Evolutionary conservation across 306 rosid species (phyloP), one percentile per base, ranked within the genome.

Genomic region (Cicer arietinum): DNA sequence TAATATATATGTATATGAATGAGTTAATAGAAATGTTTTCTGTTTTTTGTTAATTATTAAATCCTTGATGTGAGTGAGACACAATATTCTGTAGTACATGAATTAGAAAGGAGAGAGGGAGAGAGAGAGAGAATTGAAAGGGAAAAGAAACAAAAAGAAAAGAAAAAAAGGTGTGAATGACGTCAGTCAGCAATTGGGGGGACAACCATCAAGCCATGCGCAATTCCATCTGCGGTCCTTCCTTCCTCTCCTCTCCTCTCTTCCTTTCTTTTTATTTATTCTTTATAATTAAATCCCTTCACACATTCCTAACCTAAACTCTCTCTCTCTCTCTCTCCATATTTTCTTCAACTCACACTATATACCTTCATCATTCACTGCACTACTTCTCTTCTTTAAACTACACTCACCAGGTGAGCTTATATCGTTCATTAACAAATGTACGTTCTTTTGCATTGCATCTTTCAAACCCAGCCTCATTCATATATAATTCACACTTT

Each of bases 181-280:
- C 90, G 83, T 87, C 89, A 88, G 74, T 30, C 5, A 30, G 35
- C 75, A 22, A 78, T 74, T 69, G 93, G 91, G 89, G 92, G 96
- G 96, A 88, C 94, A 88, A 84, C 70, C 77, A 70, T 80, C 47
- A 86, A 87, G 43, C 94, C 98, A 92, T 88, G 98, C 98, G 98
- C 98, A 88, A 64, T 81, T 71, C 42, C 30, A 40, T 41, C 82
- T 80, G 92, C 93, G 94, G 92, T 86, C 98, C 98, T 87, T 70
- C 82, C 75, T 70, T 60, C 69, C 25, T 40, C 47, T 74, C 57
- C 7, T 11, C 30, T 58, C 6, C 78, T 67, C 48, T 40, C 67
- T 44, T 42, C 44, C 71, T 58, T 10, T 76, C 12, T 83, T 81
- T 88, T 84, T 83, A 86, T 69, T 69, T 16, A 9, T 83, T 65